A percentile compares a stretch with the other conserved stretches of the same genome.
These are phyloP conservation scores for Phoenix dactylifera DNA, from an alignment of 176 grass and related monocot species.

Conservation along the genomic window DNA sequence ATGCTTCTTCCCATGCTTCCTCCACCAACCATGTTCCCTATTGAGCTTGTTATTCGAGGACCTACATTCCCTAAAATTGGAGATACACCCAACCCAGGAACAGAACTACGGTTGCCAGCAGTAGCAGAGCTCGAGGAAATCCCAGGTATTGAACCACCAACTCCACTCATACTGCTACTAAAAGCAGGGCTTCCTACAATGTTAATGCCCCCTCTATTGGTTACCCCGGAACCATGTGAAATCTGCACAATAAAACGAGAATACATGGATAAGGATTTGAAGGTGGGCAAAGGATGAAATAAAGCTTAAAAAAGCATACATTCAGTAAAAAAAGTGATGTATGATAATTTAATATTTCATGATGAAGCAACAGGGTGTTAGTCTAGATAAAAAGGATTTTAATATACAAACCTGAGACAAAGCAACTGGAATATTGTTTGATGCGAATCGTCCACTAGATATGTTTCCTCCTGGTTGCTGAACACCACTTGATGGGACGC, in stretches of 20 bases:
- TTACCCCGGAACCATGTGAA: slow-evolving; percentile 62
- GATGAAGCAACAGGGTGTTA: no score
- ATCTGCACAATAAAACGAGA: slow-evolving; percentile 46
- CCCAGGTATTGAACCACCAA: slow-evolving; percentile 73
- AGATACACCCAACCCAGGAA: slow-evolving; percentile 66
- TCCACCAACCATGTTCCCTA: slow-evolving; percentile 71
- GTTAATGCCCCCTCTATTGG: slow-evolving; percentile 69
- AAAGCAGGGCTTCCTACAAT: slow-evolving; percentile 63
- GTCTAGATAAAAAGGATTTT: slow-evolving; percentile 2
- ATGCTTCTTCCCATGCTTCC: slow-evolving; percentile 46
- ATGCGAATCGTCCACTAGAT: slow-evolving; percentile 64
- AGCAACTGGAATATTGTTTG: slow-evolving; percentile 74
- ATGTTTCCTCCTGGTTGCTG: slow-evolving; percentile 82
- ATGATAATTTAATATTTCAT: no score
- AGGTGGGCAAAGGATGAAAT: no score
- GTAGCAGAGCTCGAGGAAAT: slow-evolving; percentile 58
- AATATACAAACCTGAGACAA: slow-evolving; percentile 69
- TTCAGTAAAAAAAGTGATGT: no score
- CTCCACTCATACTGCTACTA: slow-evolving; percentile 62
- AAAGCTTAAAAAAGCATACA: no score
- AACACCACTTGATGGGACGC: slow-evolving; percentile 71
- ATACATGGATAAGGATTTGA: background rate
- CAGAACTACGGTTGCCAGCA: slow-evolving; percentile 60
- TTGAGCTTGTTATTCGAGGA: slow-evolving; percentile 53
- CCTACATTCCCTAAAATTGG: slow-evolving; percentile 70